Conservation (phyloP, 23 red algal genomes). For the Gracilaria domingensis region DNA sequence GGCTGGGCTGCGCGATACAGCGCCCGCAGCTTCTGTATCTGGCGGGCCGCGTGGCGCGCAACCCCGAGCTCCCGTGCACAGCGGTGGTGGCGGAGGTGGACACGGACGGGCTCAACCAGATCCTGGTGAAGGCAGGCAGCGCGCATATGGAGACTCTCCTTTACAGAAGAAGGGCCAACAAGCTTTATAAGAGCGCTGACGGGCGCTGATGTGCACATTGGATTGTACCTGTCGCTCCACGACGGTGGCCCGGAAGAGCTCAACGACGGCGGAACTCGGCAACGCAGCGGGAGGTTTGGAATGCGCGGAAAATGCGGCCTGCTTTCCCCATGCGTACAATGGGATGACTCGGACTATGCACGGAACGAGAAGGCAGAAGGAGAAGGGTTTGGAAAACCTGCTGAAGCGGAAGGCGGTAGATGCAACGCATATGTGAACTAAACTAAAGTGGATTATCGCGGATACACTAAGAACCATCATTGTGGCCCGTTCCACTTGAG, state of each 20-base stretch:
- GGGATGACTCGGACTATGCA: slow-evolving; percentile 73
- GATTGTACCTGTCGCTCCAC: slow-evolving; percentile 78
- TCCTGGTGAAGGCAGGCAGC: slow-evolving; percentile 58
- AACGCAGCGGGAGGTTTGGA: slow-evolving; percentile 91
- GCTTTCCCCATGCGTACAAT: slow-evolving; percentile 92
- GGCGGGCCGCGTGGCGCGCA: slow-evolving; percentile 3
- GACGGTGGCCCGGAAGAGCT: slow-evolving; percentile 90
- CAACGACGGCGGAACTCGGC: slow-evolving; percentile 70
- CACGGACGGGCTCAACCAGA: slow-evolving; percentile 46
- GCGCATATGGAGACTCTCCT: slow-evolving; percentile 28
- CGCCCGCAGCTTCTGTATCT: not conserved
- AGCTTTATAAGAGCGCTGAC: slow-evolving; percentile 78
- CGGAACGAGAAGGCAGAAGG: slow-evolving; percentile 75
- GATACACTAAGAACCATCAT: no score
- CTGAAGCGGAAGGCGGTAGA: slow-evolving; percentile 35
- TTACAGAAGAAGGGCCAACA: slow-evolving; percentile 38
- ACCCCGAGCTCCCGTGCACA: slow-evolving; percentile 16
- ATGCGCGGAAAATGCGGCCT: slow-evolving; percentile 90
- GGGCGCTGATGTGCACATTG: slow-evolving; percentile 73
- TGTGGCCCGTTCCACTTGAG: no score
- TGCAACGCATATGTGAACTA: no score
- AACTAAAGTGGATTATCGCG: no score
- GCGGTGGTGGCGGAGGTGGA: slow-evolving; percentile 41
- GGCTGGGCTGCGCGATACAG: slow-evolving; percentile 28
- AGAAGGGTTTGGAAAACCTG: slow-evolving; percentile 48